These are phyloP conservation scores for Tritrichomonas foetus DNA, from an alignment of 208 protist species.

Conservation along the genomic window DNA sequence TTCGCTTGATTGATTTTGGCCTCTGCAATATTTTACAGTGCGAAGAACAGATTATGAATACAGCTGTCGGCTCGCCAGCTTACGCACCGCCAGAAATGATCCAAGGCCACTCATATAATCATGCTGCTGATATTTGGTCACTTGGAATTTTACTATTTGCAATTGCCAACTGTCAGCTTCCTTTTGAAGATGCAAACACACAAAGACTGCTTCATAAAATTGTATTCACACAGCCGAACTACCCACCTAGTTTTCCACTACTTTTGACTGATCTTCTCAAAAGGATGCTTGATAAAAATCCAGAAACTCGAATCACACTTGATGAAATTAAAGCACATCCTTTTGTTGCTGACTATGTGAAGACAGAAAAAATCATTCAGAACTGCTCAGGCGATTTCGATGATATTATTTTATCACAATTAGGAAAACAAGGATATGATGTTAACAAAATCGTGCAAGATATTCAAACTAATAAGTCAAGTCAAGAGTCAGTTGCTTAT, in stretches of 20 bases:
- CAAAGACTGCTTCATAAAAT: not conserved
- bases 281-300: not conserved
- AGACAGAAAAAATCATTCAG: too few species aligned
- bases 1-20: conserved; percentile 4
- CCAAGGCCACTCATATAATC: not conserved
- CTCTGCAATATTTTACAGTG: not conserved
- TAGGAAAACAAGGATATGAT: too few species aligned
- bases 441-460: too few species aligned
- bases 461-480: too few species aligned
- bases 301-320: not conserved
- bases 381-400: too few species aligned
- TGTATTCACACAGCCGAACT: too few species aligned
- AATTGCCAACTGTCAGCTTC: not conserved
- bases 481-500: too few species aligned
- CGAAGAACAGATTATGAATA: not conserved
- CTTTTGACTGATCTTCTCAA: not conserved
- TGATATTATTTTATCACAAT: too few species aligned
- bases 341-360: too few species aligned
- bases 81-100: not conserved
- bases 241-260: too few species aligned
- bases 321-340: too few species aligned
- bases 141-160: not conserved
- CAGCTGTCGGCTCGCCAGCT: not conserved
- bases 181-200: not conserved
- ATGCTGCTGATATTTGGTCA: not conserved